Evolutionary conservation across 257 asterid species (phyloP), one percentile per base, ranked within the genome.

Genomic region (Solanum virginianum): DNA sequence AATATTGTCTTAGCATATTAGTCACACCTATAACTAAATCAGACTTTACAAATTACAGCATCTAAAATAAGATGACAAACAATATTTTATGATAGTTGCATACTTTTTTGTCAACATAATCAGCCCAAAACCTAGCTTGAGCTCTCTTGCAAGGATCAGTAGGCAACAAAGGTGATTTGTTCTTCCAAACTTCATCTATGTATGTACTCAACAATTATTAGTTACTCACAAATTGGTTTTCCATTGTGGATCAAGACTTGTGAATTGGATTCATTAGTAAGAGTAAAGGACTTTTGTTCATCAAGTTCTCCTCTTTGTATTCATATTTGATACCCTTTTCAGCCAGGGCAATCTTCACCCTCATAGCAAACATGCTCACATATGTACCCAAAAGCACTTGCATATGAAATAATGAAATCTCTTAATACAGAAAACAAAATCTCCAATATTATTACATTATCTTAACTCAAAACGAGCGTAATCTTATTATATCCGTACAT

Each of bases 221-320:
- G 81, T 10, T 90, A 87, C 18, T 87, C 89, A 57, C 80, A 85
- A 5, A 87, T 43, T 1, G 87, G 86, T 14, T 86, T 85, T 0
- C 88, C 88, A n/a, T 88, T 83, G 81, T 88, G 91, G 60, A 90
- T 88, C 63, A 90, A 80, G 3, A 90, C 89, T 6, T 88, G 39
- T 86, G 86, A 86, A 87, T 43, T 10, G 91, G 92, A 68, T 90
- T 90, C 92, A 88, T 88, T 55, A 88, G 59, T 57, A 90, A 29
- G 24, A 90, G 90, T 62, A 87, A 43, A 7, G 74, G 70, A 49
- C 84, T 84, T 60, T 72, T 84, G 74, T 65, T 80, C 59, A 49
- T 39, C 71, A 80, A 63, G 66, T 84, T 84, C n/a, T 87, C 84
- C 6, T 82, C 88, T 12, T 45, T 83, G 59, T 43, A 65, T 63